Conservation (phyloP, 352 stramenopile species). For the Globisporangium lucens region DNA sequence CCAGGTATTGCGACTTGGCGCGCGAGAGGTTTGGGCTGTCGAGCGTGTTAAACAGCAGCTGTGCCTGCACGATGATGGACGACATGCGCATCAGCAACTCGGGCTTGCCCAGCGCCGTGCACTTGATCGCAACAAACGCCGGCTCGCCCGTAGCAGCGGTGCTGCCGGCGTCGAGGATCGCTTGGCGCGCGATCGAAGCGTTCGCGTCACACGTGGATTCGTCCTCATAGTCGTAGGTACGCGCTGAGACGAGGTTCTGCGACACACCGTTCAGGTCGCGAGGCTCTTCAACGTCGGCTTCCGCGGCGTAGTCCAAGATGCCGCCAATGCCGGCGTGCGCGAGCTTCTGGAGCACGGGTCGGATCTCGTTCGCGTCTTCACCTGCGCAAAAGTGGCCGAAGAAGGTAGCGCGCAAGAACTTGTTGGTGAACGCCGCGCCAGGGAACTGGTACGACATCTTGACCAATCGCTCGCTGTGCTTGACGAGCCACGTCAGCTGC, state of each 20-base stretch:
- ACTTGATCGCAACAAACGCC: conserved; percentile 96
- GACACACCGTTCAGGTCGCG: conserved; percentile 74
- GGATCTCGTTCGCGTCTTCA: conserved; percentile 84
- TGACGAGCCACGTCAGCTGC: conserved; percentile 81
- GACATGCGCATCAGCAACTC: conserved; percentile 95
- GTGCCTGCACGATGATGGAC: conserved; percentile 89
- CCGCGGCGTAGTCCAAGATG: conserved; percentile 98
- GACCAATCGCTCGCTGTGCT: conserved; percentile 86
- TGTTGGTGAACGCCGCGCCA: conserved; percentile 84
- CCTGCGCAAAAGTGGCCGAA: conserved; percentile 98
- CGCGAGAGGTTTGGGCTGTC: conserved; percentile 83
- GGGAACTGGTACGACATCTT: conserved; percentile 79
- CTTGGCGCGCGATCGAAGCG: conserved; percentile 78
- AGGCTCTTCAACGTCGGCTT: conserved; percentile 87
- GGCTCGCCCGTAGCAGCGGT: conserved; percentile 42
- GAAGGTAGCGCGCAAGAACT: conserved; percentile 90
- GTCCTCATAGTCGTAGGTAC: conserved; percentile 96
- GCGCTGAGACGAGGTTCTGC: conserved; percentile 82
- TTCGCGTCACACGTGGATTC: conserved; percentile 93
- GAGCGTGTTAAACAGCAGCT: conserved; percentile 91
- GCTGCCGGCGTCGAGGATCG: conserved; percentile 69
- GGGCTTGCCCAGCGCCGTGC: conserved; percentile 96
- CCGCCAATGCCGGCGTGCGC: conserved; percentile 83
- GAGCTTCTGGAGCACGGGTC: conserved; percentile 76
- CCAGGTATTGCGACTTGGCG: conserved; percentile 75